Base-by-base conservation (phyloP, 2,329 filamentous ascomycete genomes). In the Trichoderma pleuroti region DNA sequence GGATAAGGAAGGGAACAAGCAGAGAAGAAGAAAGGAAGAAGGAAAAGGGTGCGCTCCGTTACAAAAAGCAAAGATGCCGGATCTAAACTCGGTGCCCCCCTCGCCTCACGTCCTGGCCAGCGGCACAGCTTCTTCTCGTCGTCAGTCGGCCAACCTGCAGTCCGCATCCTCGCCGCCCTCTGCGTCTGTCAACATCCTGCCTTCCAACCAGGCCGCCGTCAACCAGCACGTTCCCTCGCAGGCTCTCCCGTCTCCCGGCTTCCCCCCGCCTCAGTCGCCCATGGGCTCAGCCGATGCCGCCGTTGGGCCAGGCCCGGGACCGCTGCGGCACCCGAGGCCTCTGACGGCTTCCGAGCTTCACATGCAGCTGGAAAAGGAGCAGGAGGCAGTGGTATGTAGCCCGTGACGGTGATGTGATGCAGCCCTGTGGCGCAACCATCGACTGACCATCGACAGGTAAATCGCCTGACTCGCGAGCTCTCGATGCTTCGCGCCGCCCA, bases 291-390 rank as follows among this genome's bases (percentile, higher is more conserved):
- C 56, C 1, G 80, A 81, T 60, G 80, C 83, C 1, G 84, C 83
- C 16, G 84, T 88, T 11, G 71, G 71, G 36, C 63, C 71, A 18
- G 89, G 89, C 0, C 88, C 89, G 70, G 92, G 92, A 0, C 94
- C 95, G 5, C 82, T 97, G 76, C 89, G 95, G 73, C 94, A 97
- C 79, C 94, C 95, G 7, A 88, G 93, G 42, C 94, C 94, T 4
- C 83, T 98, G 79, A 98, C 95, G 0, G 91, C 93, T 1, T 92
- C 93, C 4, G 95, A 98, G 80, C 86, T 98, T 72, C 94, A 98
- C 80, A 86, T 92, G 72, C 90, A 97, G 82, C 86, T 98, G 30
- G 95, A 98, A 81, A 96, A 97, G 81, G 95, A 98, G 79, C 94
- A 98, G 76, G 95, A 98, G 81, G 93, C 94, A 42, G 91, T 98